A percentile compares a stretch with the other conserved stretches of the same genome.
phyloP scores from a whole-genome alignment of 371 early-diverging fungal genomes.

The Apophysomyces trapeziformis region DNA sequence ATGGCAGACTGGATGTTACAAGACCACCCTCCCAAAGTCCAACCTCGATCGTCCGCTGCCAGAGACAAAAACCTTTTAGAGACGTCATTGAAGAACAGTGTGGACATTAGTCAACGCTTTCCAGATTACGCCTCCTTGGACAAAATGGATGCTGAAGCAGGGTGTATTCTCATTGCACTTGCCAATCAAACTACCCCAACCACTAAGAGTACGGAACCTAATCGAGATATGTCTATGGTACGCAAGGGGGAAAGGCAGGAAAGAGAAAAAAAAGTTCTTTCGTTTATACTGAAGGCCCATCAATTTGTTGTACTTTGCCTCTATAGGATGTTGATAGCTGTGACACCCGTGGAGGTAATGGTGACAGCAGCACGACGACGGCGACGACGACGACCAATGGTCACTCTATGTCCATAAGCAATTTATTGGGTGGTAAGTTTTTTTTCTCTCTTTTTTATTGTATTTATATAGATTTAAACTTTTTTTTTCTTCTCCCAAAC shows the following conservation, averaged over 20 bases:
- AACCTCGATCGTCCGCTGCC: constrained; percentile 49
- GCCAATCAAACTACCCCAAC: constrained; percentile 33
- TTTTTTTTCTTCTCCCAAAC: no score
- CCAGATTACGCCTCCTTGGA: constrained; percentile 31
- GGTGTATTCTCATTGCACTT: constrained; percentile 48
- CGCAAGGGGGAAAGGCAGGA: no score
- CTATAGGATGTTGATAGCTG: no score
- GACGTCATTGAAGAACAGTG: constrained; percentile 20
- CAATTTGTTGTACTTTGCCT: no score
- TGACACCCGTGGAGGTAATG: no score
- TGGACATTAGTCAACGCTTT: background rate
- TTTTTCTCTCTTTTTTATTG: no score
- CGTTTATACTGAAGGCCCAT: no score
- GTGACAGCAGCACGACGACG: constrained; percentile 11
- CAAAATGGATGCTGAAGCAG: constrained; percentile 48
- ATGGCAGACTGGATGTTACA: constrained; percentile 25
- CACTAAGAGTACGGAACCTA: no score
- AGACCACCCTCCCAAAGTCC: constrained; percentile 36
- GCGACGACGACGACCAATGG: constrained; percentile 2
- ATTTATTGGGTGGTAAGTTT: constrained; percentile 19
- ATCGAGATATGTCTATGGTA: no score
- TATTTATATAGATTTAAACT: no score
- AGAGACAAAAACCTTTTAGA: constrained; percentile 33
- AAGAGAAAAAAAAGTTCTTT: no score
- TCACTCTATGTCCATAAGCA: constrained; percentile 27